Evolutionary conservation across 2,329 filamentous ascomycete genomes (phyloP).

Genomic region (Aspergillus niger): DNA sequence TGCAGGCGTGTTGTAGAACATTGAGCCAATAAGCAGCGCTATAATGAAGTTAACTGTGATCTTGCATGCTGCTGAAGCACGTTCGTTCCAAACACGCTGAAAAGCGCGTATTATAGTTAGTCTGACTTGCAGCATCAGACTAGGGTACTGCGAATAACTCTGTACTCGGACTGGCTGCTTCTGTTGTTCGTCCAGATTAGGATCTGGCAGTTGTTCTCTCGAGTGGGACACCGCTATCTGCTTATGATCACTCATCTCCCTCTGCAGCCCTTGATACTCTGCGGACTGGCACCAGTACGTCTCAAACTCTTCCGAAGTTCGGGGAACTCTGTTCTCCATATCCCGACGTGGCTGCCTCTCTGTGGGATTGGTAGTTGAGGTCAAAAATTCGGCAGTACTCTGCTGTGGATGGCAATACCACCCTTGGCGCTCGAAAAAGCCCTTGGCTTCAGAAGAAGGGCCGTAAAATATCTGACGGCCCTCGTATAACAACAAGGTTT

Average conservation of each 20-base stretch:
- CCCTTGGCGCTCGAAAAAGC: conserved; percentile 68
- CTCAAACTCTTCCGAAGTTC: conserved; percentile 69
- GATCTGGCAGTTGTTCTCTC: conserved; percentile 33
- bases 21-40: conserved; percentile 73
- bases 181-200: conserved; percentile 37
- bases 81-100: conserved; percentile 72
- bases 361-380: conserved; percentile 63
- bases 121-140: conserved; percentile 70
- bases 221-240: conserved; percentile 31
- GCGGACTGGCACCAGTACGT: conserved; percentile 56
- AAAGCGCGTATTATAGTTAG: conserved; percentile 81
- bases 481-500: conserved; percentile 69
- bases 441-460: conserved; percentile 57
- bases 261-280: conserved; percentile 44
- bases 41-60: conserved; percentile 68
- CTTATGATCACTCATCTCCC: conserved; percentile 42
- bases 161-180: conserved; percentile 41
- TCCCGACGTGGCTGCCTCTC: conserved; percentile 59
- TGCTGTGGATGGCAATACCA: conserved; percentile 67
- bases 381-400: conserved; percentile 69
- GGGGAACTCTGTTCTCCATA: conserved; percentile 63
- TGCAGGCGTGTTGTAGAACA: conserved; percentile 73
- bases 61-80: conserved; percentile 67
- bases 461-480: conserved; percentile 76
- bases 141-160: conserved; percentile 73